phyloP scores from a whole-genome alignment of 371 early-diverging fungal genomes.

The Mortierella sp. region DNA sequence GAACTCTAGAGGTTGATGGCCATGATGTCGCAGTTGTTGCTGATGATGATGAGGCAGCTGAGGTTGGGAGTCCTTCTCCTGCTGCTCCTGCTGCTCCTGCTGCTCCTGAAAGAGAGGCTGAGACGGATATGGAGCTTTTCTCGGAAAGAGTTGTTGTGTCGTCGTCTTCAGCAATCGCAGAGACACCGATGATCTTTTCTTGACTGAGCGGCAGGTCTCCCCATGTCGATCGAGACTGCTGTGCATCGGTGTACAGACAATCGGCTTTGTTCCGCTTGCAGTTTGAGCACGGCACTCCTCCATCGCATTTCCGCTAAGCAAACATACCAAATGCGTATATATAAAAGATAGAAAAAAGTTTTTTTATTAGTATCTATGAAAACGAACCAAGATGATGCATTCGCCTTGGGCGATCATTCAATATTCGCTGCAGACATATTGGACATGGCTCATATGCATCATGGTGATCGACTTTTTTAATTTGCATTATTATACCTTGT shows the following conservation, averaged over 20 bases:
- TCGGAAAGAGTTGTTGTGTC: not conserved
- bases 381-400: not conserved
- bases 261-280: constrained; percentile 52
- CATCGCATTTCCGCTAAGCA: constrained; percentile 51
- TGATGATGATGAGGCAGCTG: too few relatives aligned
- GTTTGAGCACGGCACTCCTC: constrained; percentile 56
- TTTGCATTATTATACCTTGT: constrained; percentile 35
- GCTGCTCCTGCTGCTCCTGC: not conserved
- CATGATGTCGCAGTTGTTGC: not conserved
- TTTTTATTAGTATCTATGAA: not conserved
- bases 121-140: not conserved
- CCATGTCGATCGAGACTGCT: constrained; percentile 54
- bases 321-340: not conserved
- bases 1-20: not conserved
- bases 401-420: not conserved
- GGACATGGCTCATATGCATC: not conserved
- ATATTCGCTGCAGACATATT: not conserved
- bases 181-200: constrained; percentile 46
- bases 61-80: too few relatives aligned
- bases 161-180: constrained; percentile 6
- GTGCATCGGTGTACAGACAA: constrained; percentile 55
- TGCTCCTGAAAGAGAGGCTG: not conserved
- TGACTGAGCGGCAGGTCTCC: constrained; percentile 50
- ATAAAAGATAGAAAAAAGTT: not conserved
- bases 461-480: not conserved